These are phyloP conservation scores for Bothriochloa decipiens DNA, from an alignment of 176 grass and related monocot species.

Conservation along the genomic window DNA sequence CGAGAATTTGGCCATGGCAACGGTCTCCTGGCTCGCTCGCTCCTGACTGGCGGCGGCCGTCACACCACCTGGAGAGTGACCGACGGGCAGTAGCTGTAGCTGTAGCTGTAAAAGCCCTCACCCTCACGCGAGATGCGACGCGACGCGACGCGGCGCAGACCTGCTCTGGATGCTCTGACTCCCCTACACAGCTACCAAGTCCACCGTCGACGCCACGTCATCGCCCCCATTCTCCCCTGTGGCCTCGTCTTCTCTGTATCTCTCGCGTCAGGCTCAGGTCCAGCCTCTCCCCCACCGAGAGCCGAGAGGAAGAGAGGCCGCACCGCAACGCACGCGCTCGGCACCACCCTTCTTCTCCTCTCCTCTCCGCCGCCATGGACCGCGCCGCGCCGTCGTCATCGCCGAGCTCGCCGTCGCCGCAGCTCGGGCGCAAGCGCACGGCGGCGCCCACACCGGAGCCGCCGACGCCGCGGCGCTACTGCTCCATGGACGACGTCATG, in stretches of 20 bases:
- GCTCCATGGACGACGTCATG: conserved; percentile 75
- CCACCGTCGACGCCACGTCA: conserved; percentile 5
- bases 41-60: not conserved
- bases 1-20: not conserved
- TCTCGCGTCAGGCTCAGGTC: not conserved
- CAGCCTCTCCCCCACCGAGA: not conserved
- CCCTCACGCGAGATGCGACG: too few species aligned
- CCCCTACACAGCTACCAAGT: not conserved
- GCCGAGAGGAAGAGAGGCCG: not conserved
- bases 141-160: not conserved
- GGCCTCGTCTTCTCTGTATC: not conserved
- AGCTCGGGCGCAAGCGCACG: conserved; percentile 67
- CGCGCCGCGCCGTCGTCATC: conserved; percentile 19
- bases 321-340: not conserved
- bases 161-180: not conserved
- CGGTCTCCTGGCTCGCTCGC: not conserved
- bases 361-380: conserved; percentile 29
- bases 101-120: not conserved
- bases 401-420: conserved; percentile 50
- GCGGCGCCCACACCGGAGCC: conserved; percentile 63
- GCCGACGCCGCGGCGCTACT: conserved; percentile 52
- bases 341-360: not conserved
- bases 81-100: not conserved
- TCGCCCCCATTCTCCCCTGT: not conserved
- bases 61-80: not conserved